Percentiles rank a stretch among this genome's conserved stretches.
Conservation (phyloP, 2,329 filamentous ascomycete genomes). For the Didymella arachidicola region DNA sequence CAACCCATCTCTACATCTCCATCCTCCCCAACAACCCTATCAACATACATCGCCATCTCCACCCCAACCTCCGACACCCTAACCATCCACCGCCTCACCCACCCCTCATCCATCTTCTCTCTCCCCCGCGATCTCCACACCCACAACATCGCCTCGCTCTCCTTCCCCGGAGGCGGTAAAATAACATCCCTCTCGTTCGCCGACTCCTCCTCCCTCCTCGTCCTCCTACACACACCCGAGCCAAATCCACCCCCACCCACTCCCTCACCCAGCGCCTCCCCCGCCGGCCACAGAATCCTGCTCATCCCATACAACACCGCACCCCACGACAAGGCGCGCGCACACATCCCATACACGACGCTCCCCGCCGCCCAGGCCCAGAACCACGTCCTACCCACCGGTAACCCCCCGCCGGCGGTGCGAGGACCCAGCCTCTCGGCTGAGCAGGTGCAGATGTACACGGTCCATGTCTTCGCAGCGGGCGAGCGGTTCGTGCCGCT, state of each 20-base stretch:
- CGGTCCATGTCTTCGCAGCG: conserved; percentile 58
- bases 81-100: conserved; percentile 46
- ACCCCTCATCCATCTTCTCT: conserved; percentile 52
- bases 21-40: conserved; percentile 20
- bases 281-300: conserved; percentile 22
- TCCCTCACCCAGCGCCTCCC: neutral
- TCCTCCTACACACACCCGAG: conserved; percentile 59
- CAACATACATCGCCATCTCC: conserved; percentile 40
- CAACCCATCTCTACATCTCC: conserved; percentile 1
- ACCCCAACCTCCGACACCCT: conserved; percentile 18
- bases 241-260: too few relatives aligned
- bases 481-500: conserved; percentile 57
- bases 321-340: neutral
- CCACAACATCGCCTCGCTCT: conserved; percentile 64
- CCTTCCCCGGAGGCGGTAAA: conserved; percentile 25
- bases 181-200: conserved; percentile 60
- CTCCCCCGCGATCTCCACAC: conserved; percentile 41
- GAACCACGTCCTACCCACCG: conserved; percentile 16
- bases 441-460: conserved; percentile 27
- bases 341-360: conserved; percentile 4
- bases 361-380: conserved; percentile 7
- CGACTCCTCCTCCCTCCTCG: conserved; percentile 66
- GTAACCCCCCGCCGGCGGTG: conserved; percentile 5
- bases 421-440: conserved; percentile 14
- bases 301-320: conserved; percentile 31